A percentile compares a stretch with the other conserved stretches of the same genome.
These are phyloP conservation scores for Tubosaeta sp. DNA, from an alignment of 768 basidiomycete species.

Conservation along the genomic window DNA sequence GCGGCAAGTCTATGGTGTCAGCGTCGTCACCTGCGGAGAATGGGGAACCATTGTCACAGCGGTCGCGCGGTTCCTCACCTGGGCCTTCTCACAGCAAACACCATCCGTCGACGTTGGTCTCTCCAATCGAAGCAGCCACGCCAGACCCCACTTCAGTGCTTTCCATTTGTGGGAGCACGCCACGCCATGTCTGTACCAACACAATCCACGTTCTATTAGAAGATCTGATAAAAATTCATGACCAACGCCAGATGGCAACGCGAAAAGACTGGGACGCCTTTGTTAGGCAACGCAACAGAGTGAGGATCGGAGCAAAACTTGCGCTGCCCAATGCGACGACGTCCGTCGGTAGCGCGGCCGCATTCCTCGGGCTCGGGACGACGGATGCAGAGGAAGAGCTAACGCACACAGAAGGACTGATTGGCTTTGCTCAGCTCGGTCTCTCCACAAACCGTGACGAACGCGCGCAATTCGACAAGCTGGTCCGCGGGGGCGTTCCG, in stretches of 20 bases:
- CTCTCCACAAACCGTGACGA: conserved; percentile 66
- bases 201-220: conserved; percentile 72
- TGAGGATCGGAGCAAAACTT: conserved; percentile 29
- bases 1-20: conserved; percentile 8
- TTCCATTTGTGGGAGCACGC: conserved; percentile 55
- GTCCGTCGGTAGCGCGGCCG: conserved; percentile 48
- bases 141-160: conserved; percentile 47
- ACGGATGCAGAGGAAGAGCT: conserved; percentile 69
- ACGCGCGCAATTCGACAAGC: conserved; percentile 69
- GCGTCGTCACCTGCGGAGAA: conserved; percentile 18
- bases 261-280: conserved; percentile 88
- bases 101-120: conserved; percentile 35
- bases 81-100: conserved; percentile 48
- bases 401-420: conserved; percentile 75
- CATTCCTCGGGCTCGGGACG: conserved; percentile 63
- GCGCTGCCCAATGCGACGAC: conserved; percentile 13
- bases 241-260: conserved; percentile 63
- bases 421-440: conserved; percentile 90
- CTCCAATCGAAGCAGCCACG: conserved; percentile 20
- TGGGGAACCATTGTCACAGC: conserved; percentile 24
- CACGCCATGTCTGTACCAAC: conserved; percentile 69
- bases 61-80: conserved; percentile 37
- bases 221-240: conserved; percentile 78
- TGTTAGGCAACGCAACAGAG: conserved; percentile 62
- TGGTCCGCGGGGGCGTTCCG: conserved; percentile 86